Evolutionary conservation across 768 basidiomycete genomes (phyloP).

Genomic region (Saitozyma sp.): DNA sequence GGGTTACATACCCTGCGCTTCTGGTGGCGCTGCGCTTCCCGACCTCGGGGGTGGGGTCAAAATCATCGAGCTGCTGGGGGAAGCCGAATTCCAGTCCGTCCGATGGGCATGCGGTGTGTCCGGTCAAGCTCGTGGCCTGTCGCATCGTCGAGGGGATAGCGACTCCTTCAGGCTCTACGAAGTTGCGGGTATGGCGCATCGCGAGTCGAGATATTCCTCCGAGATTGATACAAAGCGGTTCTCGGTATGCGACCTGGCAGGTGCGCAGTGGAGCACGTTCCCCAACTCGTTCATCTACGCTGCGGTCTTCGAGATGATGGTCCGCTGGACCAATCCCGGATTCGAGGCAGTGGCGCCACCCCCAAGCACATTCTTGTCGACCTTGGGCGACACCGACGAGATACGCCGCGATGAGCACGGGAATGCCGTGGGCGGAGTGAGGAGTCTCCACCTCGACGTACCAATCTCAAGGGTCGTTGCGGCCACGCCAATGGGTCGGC

Average conservation of each 20-base stretch:
- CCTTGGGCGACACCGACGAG: neutral
- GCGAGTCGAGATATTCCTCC: constrained; percentile 6
- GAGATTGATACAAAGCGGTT: constrained; percentile 2
- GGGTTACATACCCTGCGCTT: constrained; percentile 2
- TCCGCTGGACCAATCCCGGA: neutral
- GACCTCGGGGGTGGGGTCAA: constrained; percentile 2
- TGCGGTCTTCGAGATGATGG: constrained; percentile 5
- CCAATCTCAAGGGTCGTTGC: constrained; percentile 7
- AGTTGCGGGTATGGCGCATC: constrained; percentile 9
- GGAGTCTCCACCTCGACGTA: constrained; percentile 8
- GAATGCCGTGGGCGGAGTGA: constrained; percentile 7
- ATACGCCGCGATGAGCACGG: constrained; percentile 1
- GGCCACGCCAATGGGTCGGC: constrained; percentile 10
- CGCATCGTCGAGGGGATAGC: constrained; percentile 5
- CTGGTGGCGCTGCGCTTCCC: neutral
- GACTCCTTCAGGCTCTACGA: constrained; percentile 9
- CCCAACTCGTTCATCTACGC: constrained; percentile 12
- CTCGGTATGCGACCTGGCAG: constrained; percentile 2
- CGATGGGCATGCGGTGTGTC: constrained; percentile 10
- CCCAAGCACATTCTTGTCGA: neutral
- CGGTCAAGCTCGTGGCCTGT: constrained; percentile 5
- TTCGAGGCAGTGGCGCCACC: neutral
- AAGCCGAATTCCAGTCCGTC: constrained; percentile 10
- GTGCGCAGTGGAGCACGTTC: constrained; percentile 7
- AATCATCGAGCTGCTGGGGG: constrained; percentile 7